These are phyloP conservation scores for Schoenoplectus triqueter DNA, from an alignment of 202 grass and related monocot genomes.

Conservation along the genomic window DNA sequence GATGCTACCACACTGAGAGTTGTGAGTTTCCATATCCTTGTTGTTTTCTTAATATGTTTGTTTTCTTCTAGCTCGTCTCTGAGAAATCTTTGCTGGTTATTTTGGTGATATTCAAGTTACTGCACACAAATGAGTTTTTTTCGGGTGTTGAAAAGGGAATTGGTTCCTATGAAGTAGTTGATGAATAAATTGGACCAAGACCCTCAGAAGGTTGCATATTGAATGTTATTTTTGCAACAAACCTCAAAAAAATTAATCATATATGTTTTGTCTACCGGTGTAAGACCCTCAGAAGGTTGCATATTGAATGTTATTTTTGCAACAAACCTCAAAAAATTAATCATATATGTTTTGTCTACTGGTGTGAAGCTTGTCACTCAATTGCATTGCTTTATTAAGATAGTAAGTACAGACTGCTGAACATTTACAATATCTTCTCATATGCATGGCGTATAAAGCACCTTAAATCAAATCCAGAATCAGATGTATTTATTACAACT, in stretches of 20 bases:
- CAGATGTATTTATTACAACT: not conserved
- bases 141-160: conserved; percentile 6
- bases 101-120: conserved; percentile 4
- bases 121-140: conserved; percentile 7
- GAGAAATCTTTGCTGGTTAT: not conserved
- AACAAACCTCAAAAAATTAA: too few relatives aligned
- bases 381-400: too few relatives aligned
- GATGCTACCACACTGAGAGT: conserved; percentile 66
- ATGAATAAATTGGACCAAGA: conserved; percentile 9
- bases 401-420: not conserved
- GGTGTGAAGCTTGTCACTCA: not conserved
- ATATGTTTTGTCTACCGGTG: not conserved
- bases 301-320: not conserved
- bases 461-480: conserved; percentile 8
- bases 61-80: conserved; percentile 6
- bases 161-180: not conserved
- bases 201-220: not conserved
- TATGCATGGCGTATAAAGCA: conserved; percentile 6
- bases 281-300: too few relatives aligned
- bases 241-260: too few relatives aligned
- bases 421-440: conserved; percentile 12
- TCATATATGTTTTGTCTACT: not conserved
- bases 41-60: not conserved
- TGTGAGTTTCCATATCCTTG: conserved; percentile 56
- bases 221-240: not conserved